Evolutionary conservation across 495 filamentous ascomycete species (phyloP).

Genomic region (Pyrenula massariospora): DNA sequence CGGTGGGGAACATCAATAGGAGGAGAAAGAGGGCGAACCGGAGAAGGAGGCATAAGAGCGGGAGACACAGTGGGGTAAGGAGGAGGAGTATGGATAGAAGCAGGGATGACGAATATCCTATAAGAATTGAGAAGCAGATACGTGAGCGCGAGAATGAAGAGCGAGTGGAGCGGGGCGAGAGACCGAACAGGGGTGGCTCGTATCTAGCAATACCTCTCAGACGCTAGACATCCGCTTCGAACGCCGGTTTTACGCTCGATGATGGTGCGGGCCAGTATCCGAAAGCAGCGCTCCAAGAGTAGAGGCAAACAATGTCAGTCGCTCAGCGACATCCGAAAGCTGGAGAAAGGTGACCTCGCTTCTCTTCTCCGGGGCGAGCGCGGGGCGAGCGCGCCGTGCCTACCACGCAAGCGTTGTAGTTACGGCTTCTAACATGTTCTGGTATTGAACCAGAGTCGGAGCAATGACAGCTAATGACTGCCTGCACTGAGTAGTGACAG

Average conservation of each 20-base stretch:
- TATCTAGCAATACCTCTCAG: too few species aligned
- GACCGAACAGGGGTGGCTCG: neutral
- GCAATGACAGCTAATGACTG: too few species aligned
- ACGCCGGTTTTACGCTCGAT: neutral
- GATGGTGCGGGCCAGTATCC: neutral
- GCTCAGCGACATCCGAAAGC: neutral
- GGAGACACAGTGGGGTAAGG: neutral
- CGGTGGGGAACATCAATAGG: neutral
- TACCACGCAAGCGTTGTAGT: too few species aligned
- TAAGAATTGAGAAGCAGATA: neutral
- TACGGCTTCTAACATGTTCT: too few species aligned
- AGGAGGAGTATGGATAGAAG: neutral
- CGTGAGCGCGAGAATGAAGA: neutral
- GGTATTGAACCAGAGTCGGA: too few species aligned
- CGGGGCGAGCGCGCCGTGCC: too few species aligned
- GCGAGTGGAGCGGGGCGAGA: neutral
- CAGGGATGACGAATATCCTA: neutral
- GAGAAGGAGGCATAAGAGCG: neutral
- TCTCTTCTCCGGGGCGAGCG: too few species aligned
- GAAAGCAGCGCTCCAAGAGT: neutral
- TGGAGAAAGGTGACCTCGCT: neutral
- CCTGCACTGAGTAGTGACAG: too few species aligned
- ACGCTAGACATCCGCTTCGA: too few species aligned
- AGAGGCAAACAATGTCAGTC: neutral
- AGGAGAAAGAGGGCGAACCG: neutral